A percentile compares a stretch with the other conserved stretches of the same genome.
These are phyloP conservation scores for Leccinum truebloodii DNA, from an alignment of 768 basidiomycete genomes.

Conservation along the genomic window DNA sequence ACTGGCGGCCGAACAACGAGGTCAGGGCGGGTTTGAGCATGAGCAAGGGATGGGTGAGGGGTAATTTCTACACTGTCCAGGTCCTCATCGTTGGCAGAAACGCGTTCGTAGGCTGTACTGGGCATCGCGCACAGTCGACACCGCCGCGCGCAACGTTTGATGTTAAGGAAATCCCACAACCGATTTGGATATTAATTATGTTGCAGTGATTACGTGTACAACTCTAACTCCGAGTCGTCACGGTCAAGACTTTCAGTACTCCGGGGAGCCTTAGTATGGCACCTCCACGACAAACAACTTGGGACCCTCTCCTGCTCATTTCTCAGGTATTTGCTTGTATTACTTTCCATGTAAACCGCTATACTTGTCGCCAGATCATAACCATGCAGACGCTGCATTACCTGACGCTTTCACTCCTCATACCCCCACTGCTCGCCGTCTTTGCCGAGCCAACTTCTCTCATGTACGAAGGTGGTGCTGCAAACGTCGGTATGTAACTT, in stretches of 20 bases:
- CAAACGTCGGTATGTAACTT: slow-evolving; percentile 66
- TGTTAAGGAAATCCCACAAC: neutral
- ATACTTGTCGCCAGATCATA: slow-evolving; percentile 65
- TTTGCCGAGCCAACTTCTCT: slow-evolving; percentile 76
- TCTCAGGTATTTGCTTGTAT: slow-evolving; percentile 61
- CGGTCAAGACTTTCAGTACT: neutral
- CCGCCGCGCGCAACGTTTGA: slow-evolving; percentile 2
- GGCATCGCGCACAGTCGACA: slow-evolving; percentile 25
- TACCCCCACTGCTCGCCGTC: slow-evolving; percentile 73
- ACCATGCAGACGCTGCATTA: slow-evolving; percentile 94
- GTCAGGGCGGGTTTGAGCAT: slow-evolving; percentile 7
- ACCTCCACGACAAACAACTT: slow-evolving; percentile 52
- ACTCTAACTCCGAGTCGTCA: neutral
- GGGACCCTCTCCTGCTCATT: slow-evolving; percentile 88
- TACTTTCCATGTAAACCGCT: neutral
- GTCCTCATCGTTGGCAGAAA: slow-evolving; percentile 29
- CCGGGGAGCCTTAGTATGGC: slow-evolving; percentile 29
- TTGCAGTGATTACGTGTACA: slow-evolving; percentile 17
- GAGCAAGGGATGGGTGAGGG: slow-evolving; percentile 6
- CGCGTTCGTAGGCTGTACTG: slow-evolving; percentile 30
- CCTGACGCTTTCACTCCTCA: slow-evolving; percentile 77
- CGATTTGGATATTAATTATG: slow-evolving; percentile 10
- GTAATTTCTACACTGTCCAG: slow-evolving; percentile 17
- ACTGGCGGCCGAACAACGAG: slow-evolving; percentile 31
- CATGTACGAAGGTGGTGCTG: slow-evolving; percentile 73